These are phyloP conservation scores for Ambrosiella cleistominuta DNA, from an alignment of 2,329 filamentous ascomycete species.

Conservation along the genomic window DNA sequence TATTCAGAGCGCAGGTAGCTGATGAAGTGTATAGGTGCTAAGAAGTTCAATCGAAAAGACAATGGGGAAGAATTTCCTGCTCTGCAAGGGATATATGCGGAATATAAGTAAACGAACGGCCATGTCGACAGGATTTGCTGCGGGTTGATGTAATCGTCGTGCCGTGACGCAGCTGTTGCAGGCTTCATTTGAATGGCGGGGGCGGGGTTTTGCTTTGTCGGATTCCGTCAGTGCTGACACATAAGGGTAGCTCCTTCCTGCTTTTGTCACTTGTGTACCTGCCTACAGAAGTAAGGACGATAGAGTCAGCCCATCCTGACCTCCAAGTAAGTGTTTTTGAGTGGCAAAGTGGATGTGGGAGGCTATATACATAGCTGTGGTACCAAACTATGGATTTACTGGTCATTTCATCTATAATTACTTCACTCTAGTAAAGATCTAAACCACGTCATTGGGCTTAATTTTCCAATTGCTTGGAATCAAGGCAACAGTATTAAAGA, in stretches of 20 bases:
- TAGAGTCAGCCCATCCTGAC: not conserved
- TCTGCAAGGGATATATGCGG: not conserved
- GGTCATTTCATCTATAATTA: too few species aligned
- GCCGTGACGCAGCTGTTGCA: not conserved
- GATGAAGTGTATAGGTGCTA: too few species aligned
- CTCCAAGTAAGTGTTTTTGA: not conserved
- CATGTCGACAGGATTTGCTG: not conserved
- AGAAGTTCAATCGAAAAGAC: too few species aligned
- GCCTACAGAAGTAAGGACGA: not conserved
- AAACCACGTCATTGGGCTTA: too few species aligned
- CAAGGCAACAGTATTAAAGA: too few species aligned
- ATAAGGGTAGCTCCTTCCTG: not conserved
- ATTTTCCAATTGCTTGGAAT: too few species aligned
- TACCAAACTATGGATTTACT: too few species aligned
- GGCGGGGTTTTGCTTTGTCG: slow-evolving; percentile 7
- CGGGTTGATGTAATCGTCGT: not conserved
- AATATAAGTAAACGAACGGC: not conserved
- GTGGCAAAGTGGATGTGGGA: not conserved
- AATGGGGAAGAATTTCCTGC: too few species aligned
- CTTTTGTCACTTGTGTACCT: slow-evolving; percentile 1
- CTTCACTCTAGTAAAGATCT: too few species aligned
- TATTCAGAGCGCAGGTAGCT: too few species aligned
- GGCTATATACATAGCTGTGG: not conserved
- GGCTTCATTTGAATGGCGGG: slow-evolving; percentile 3
- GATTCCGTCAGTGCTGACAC: not conserved